Base-by-base conservation (phyloP, 1,284 basidiomycete genomes). In the Mycena citricolor region DNA sequence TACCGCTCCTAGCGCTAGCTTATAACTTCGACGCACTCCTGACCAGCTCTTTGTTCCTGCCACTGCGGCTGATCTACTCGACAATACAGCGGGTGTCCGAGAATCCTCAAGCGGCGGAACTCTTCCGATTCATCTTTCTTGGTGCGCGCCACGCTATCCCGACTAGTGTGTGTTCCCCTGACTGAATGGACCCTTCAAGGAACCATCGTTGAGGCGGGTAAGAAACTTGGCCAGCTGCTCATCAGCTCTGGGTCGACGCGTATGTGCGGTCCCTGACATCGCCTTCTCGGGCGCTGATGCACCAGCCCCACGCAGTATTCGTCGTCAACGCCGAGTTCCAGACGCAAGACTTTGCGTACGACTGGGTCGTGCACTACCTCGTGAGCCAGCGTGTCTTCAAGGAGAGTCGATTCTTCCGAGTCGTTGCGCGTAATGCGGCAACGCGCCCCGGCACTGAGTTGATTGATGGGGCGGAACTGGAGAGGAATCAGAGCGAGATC, bases 321-420 rank as follows among this genome's bases (percentile, higher is more conserved):
- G 41, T 47, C 35, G 49, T 50, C 3, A 38, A 42, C 20, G 44
- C 44, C 1, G 37, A 44, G 11, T 51, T 51, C 16, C 30, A 10
- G 10, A 51, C 49, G 6, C 23, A 33, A 5, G 49, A 51, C 11
- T 51, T 51, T 30, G 49, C 49, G 26, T 51, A 47, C 22, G 49
- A 51, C 25, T 51, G 49, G 49, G 32, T 47, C 4, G 26, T 44
- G 5, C 23, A 44, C 32, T 51, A 51, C 24, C 10, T 51, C 16
- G 49, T 47, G 17, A 21, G 42, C 13, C 40, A 47, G 17, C 40
- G 44, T 4, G 44, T 51, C 14, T 47, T 40, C 37, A 37, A 44
- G 37, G 40, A 47, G 17, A 51, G 49, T 31, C 32, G 49, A 1
- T 47, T 45, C 2, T 51, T 51, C 38, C 47, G 47, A 32, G 49